phyloP scores from a whole-genome alignment of 345 rosid genomes.

The Linum tenue region DNA sequence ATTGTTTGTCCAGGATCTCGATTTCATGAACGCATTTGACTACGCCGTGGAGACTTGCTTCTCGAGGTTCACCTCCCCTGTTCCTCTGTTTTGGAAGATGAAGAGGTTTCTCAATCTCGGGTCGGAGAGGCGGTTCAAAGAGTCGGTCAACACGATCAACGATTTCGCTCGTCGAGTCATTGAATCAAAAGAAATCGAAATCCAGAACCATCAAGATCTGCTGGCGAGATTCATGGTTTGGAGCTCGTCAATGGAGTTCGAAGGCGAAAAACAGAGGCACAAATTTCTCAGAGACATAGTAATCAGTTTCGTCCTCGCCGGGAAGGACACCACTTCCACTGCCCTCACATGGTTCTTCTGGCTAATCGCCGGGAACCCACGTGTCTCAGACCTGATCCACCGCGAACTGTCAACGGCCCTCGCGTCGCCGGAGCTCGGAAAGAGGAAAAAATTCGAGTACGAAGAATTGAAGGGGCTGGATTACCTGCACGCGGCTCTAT shows the following conservation, averaged over 20 bases:
- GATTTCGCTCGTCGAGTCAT: constrained; percentile 22
- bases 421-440: not conserved
- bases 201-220: constrained; percentile 24
- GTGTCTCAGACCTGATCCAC: constrained; percentile 17
- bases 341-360: constrained; percentile 59
- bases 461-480: constrained; percentile 50
- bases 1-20: constrained; percentile 1
- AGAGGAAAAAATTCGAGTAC: constrained; percentile 24
- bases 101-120: constrained; percentile 34
- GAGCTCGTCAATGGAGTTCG: constrained; percentile 22
- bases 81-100: constrained; percentile 35
- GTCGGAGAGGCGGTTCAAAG: constrained; percentile 35
- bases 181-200: constrained; percentile 15
- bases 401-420: constrained; percentile 19
- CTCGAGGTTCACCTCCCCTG: constrained; percentile 26
- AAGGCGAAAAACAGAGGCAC: constrained; percentile 21
- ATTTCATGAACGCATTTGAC: constrained; percentile 34
- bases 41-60: constrained; percentile 28
- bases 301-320: constrained; percentile 46
- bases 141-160: constrained; percentile 16
- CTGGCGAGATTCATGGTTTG: constrained; percentile 36
- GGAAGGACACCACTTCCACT: constrained; percentile 43
- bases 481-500: constrained; percentile 60
- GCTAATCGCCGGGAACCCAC: constrained; percentile 36
- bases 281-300: constrained; percentile 45